These are phyloP conservation scores for Fraxinus americana DNA, from an alignment of 257 asterid species.

Conservation along the genomic window DNA sequence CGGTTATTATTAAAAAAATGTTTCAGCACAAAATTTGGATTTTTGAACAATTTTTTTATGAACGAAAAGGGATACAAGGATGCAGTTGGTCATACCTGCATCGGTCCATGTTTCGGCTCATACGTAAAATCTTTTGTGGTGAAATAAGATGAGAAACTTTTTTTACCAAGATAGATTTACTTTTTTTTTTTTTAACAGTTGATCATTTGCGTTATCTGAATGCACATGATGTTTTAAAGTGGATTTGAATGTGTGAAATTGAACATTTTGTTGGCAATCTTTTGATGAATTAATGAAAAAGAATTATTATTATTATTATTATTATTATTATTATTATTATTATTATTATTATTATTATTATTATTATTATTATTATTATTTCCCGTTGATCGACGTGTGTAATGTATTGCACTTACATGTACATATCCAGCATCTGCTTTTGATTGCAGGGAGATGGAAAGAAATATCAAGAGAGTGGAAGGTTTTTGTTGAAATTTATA, in stretches of 20 bases:
- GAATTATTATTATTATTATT: no score
- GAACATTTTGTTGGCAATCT: background rate
- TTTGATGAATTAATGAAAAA: background rate
- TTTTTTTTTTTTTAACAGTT: background rate
- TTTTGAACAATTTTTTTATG: background rate
- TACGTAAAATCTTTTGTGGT: background rate
- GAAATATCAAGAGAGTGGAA: background rate
- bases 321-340: background rate
- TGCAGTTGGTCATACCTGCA: background rate
- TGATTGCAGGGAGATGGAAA: background rate
- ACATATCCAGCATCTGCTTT: background rate
- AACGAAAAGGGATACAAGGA: background rate
- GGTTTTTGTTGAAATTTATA: background rate
- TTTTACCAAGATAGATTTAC: background rate
- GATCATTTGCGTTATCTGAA: background rate
- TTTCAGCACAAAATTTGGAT: background rate
- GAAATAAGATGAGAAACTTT: background rate
- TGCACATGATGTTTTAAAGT: background rate
- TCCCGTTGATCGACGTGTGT: background rate
- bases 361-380: background rate
- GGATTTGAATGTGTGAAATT: background rate
- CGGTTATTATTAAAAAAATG: background rate
- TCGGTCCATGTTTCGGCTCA: background rate
- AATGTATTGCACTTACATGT: background rate
- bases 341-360: no score